phyloP scores from a whole-genome alignment of 441 rosid genomes.

The Gossypium trilobum region DNA sequence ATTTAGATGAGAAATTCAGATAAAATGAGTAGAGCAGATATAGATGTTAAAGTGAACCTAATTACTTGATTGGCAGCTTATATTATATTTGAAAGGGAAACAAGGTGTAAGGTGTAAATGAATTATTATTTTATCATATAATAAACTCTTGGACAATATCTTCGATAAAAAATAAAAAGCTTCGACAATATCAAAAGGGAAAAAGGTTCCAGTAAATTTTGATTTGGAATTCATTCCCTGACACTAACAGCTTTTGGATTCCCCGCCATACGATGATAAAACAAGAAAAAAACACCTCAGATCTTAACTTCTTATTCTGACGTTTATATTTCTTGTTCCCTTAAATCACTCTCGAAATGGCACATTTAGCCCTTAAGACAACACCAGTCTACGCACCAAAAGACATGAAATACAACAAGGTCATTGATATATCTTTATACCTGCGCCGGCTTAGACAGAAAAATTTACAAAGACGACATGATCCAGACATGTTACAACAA shows the following conservation, averaged over 20 bases:
- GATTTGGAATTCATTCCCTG: constrained; percentile 17
- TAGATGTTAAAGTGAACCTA: too few relatives aligned
- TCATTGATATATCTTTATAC: neutral
- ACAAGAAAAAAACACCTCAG: neutral
- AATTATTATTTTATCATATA: neutral
- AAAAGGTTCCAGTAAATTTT: neutral
- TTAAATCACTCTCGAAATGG: neutral
- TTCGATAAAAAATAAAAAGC: neutral
- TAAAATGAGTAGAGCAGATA: too few relatives aligned
- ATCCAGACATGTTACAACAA: constrained; percentile 10
- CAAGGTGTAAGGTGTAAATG: neutral
- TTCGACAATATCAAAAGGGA: constrained; percentile 9
- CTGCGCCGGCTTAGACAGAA: neutral
- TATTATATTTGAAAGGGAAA: neutral
- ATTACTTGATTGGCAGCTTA: neutral
- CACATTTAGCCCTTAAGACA: neutral
- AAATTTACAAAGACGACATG: constrained; percentile 1
- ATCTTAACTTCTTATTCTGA: neutral
- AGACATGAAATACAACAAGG: neutral
- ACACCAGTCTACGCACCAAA: neutral
- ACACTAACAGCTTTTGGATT: constrained; percentile 9
- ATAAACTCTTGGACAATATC: constrained; percentile 11
- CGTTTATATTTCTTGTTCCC: neutral
- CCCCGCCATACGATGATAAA: constrained; percentile 8
- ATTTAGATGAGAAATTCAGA: too few relatives aligned